Evolutionary conservation across 1,284 basidiomycete genomes (phyloP), one percentile per base, ranked within the genome.

Genomic region (Cutaneotrichosporon mucoides): DNA sequence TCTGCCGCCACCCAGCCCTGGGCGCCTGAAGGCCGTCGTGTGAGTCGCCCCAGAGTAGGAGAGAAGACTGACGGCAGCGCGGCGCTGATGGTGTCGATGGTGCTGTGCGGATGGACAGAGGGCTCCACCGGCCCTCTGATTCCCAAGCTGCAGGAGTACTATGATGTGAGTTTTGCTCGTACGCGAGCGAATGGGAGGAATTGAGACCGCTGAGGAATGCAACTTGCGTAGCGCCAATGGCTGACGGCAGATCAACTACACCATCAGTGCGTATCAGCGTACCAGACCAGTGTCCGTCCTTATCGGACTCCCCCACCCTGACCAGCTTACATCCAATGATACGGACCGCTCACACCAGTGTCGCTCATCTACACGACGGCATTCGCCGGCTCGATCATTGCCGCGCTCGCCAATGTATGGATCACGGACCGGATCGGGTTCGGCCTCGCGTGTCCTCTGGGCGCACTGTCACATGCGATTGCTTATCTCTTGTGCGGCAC

Each of bases 351-450:
- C 10, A 61, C 51, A 0, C 13, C 56, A 62, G 56, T 60, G 40
- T 63, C 62, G 3, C 53, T 63, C 8, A 47, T 63, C 38, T 63
- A 60, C 56, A 38, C 49, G 16, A 56, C 53, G 5, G 15, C 24
- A 1, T 63, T 63, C n/a, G 62, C 24, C 4, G 62, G 62, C 34
- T 49, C 49, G 5, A 37, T 63, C 34, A 36, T 51, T 13, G 56
- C 43, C 6, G 62, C 56, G 8, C 46, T 60, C 3, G 5, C 79
- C 3, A 85, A 86, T 64, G 81, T 87, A 1, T 80, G 78, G 49
- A 62, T 87, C n/a, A 82, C 80, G 0, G 82, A 85, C 45, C 80
- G 75, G 44, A 65, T 85, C 15, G 84, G 84, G 0, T 85, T 87
- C 64, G 86, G 86, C 55, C 84, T 84, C 73, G 84, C 83, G 59